These are phyloP conservation scores for Naganishia vaughanmartiniae DNA, from an alignment of 768 basidiomycete genomes.

Conservation along the genomic window DNA sequence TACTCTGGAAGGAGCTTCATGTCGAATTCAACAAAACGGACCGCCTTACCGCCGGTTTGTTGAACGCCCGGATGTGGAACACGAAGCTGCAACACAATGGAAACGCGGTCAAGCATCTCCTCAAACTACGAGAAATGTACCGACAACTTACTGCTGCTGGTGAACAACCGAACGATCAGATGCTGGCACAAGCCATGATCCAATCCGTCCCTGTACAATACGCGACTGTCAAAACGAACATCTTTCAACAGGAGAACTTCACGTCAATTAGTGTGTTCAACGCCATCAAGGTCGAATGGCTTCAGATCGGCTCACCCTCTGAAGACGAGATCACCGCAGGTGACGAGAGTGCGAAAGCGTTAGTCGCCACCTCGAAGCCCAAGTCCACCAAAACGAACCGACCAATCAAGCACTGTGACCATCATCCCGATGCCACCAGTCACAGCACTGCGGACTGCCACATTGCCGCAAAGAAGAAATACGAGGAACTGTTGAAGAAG, in stretches of 20 bases:
- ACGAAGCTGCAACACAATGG: not conserved
- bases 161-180: not conserved
- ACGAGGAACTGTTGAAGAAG: not conserved
- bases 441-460: not conserved
- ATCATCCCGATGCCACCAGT: not conserved
- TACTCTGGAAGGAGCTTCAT: not conserved
- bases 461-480: not conserved
- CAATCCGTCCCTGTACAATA: not conserved
- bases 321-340: not conserved
- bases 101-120: not conserved
- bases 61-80: not conserved
- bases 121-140: not conserved
- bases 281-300: not conserved
- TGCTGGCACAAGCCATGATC: not conserved
- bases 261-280: not conserved
- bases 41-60: not conserved
- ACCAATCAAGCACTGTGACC: not conserved
- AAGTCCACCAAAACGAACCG: not conserved
- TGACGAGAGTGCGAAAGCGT: not conserved
- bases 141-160: not conserved
- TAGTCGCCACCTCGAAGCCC: not conserved
- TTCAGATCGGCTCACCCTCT: not conserved
- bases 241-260: not conserved
- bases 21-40: not conserved
- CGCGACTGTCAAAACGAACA: not conserved